Percentiles rank a stretch among this genome's conserved stretches.
Conservation (phyloP, 768 basidiomycete genomes). For the Kwoniella heveanensis region DNA sequence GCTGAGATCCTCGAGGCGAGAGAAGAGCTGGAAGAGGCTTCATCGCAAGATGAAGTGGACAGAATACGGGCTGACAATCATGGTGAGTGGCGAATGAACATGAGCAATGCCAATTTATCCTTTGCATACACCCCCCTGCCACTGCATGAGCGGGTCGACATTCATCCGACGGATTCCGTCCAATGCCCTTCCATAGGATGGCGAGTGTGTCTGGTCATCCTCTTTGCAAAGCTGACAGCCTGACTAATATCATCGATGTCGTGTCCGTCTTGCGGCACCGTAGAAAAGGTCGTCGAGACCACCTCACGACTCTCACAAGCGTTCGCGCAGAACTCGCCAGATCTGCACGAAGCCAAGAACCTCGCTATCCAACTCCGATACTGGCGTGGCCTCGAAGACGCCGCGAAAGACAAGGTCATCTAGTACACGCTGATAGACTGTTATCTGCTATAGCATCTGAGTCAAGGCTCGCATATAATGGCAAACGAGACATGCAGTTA, state of each 20-base stretch:
- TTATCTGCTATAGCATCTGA: too few species aligned
- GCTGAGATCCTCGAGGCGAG: constrained; percentile 75
- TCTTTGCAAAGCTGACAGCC: too few species aligned
- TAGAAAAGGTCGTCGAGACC: constrained; percentile 64
- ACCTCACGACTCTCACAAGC: constrained; percentile 60
- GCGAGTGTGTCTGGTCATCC: too few species aligned
- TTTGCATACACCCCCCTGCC: too few species aligned
- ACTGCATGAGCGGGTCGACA: too few species aligned
- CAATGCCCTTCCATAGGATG: too few species aligned
- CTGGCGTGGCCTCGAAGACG: constrained; percentile 58
- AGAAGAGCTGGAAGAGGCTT: constrained; percentile 72
- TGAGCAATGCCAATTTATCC: too few species aligned
- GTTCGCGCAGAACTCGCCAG: constrained; percentile 59
- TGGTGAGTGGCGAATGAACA: constrained; percentile 56
- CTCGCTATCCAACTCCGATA: constrained; percentile 74
- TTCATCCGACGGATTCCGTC: too few species aligned
- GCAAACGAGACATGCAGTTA: too few species aligned
- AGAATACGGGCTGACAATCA: constrained; percentile 63
- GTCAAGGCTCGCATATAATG: too few species aligned
- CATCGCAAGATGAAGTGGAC: constrained; percentile 61
- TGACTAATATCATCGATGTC: too few species aligned
- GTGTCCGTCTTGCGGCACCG: neutral
- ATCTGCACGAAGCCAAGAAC: constrained; percentile 65
- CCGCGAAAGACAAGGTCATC: constrained; percentile 48
- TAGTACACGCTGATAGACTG: neutral